Conservation (phyloP, 139 green algal genomes). For the Chlamydomonas sp. region DNA sequence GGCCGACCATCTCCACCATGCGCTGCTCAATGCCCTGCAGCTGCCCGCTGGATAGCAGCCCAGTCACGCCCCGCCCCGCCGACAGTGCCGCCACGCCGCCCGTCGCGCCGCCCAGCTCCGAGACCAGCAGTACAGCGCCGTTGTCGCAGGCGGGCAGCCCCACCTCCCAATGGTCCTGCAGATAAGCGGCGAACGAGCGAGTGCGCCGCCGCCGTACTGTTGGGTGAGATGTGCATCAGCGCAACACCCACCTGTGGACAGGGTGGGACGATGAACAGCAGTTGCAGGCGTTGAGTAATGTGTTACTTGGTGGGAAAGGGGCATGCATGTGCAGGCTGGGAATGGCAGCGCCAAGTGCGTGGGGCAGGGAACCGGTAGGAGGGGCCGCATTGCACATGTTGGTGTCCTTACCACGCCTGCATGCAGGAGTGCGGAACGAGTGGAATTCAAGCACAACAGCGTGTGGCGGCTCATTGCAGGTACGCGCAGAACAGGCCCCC, state of each 20-base stretch:
- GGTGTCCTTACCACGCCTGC: too few relatives aligned
- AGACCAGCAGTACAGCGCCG: constrained; percentile 70
- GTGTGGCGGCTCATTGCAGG: too few relatives aligned
- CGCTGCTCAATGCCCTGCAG: background rate
- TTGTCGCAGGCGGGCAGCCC: constrained; percentile 71
- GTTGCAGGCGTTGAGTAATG: background rate
- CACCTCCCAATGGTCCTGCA: constrained; percentile 74
- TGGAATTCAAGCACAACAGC: background rate
- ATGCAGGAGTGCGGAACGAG: background rate
- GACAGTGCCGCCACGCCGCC: constrained; percentile 53
- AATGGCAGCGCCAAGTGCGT: background rate
- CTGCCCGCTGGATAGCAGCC: background rate
- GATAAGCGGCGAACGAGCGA: constrained; percentile 21
- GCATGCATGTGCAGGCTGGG: background rate
- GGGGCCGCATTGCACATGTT: too few relatives aligned
- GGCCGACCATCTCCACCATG: background rate
- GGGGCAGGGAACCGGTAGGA: too few relatives aligned
- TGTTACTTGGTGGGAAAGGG: background rate
- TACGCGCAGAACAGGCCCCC: too few relatives aligned
- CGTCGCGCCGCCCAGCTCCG: constrained; percentile 19
- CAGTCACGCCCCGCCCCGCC: background rate
- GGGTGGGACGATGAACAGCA: background rate
- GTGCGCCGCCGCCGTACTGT: constrained; percentile 21
- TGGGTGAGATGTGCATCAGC: constrained; percentile 47
- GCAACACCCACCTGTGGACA: constrained; percentile 45